Conservation (phyloP, 495 filamentous ascomycete species). For the Aspergillus sclerotioniger region DNA sequence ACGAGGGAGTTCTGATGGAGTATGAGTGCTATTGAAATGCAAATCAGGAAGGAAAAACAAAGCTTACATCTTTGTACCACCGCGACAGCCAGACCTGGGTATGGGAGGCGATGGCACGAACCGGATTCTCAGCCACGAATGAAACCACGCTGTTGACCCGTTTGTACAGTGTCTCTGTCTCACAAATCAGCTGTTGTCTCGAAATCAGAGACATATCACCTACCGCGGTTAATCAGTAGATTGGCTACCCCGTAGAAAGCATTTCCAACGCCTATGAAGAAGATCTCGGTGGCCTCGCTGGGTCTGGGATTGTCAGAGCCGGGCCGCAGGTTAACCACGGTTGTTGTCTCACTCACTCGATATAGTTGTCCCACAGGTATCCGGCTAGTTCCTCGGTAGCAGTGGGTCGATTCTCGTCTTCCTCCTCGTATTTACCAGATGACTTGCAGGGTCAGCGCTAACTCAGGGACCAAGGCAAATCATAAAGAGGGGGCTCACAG, state of each 20-base stretch:
- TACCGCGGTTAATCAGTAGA: constrained; percentile 67
- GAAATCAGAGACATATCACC: constrained; percentile 10
- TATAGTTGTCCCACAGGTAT: constrained; percentile 97
- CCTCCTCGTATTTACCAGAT: constrained; percentile 38
- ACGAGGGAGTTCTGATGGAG: constrained; percentile 59
- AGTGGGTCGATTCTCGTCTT: constrained; percentile 40
- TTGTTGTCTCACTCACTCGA: constrained; percentile 56
- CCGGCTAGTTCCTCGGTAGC: constrained; percentile 72
- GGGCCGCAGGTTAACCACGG: not conserved
- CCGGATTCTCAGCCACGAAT: constrained; percentile 45
- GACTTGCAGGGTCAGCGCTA: constrained; percentile 35
- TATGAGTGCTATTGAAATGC: not conserved
- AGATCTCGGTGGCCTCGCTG: constrained; percentile 65
- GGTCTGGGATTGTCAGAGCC: constrained; percentile 39
- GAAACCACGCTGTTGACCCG: constrained; percentile 59
- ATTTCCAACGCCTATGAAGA: constrained; percentile 81
- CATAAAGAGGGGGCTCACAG: constrained; percentile 20
- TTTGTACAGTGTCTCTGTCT: constrained; percentile 43
- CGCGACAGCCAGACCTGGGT: constrained; percentile 60
- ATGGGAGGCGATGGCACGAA: constrained; percentile 62
- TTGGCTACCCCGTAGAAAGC: constrained; percentile 67
- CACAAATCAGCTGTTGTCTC: constrained; percentile 20
- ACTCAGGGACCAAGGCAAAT: constrained; percentile 16
- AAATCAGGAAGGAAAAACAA: not conserved
- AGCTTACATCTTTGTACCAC: constrained; percentile 65